Evolutionary conservation across 2,329 filamentous ascomycete species (phyloP).

Genomic region (Fusarium devonianum): DNA sequence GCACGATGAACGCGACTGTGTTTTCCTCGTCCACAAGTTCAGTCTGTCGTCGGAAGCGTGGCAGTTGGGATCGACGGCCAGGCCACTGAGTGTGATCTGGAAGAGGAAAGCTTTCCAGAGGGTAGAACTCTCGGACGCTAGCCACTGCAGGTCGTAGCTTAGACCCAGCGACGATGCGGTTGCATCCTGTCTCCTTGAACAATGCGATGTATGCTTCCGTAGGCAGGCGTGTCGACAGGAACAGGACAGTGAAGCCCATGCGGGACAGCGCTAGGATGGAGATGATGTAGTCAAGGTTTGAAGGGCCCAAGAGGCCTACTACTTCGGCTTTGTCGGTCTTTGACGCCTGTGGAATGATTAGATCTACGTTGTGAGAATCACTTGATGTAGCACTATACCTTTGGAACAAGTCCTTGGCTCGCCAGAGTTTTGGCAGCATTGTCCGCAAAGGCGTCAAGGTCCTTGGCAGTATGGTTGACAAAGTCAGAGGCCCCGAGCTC

Average conservation of each 20-base stretch:
- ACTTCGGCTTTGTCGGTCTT: constrained; percentile 22
- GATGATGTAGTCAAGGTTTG: constrained; percentile 30
- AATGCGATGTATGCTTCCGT: constrained; percentile 29
- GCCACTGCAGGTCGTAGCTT: constrained; percentile 24
- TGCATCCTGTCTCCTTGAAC: constrained; percentile 18
- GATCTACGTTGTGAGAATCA: not conserved
- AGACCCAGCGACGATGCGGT: constrained; percentile 24
- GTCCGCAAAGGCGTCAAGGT: constrained; percentile 30
- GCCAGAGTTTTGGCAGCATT: no score
- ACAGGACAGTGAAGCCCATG: constrained; percentile 31
- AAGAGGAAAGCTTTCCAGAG: constrained; percentile 22
- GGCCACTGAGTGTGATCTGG: constrained; percentile 13
- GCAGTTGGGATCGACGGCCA: constrained; percentile 17
- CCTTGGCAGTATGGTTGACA: constrained; percentile 31
- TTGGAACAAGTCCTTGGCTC: no score
- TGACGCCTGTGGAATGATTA: constrained; percentile 22
- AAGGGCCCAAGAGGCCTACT: constrained; percentile 31
- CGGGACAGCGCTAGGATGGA: constrained; percentile 35
- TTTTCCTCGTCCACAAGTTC: constrained; percentile 25
- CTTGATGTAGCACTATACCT: constrained; percentile 25
- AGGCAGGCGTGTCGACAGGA: constrained; percentile 35
- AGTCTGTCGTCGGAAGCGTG: no score
- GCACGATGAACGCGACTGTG: constrained; percentile 39
- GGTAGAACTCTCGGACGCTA: constrained; percentile 22
- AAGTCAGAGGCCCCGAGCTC: constrained; percentile 26